phyloP scores from a whole-genome alignment of 192 early-diverging fungal genomes.

The Podila verticillata region DNA sequence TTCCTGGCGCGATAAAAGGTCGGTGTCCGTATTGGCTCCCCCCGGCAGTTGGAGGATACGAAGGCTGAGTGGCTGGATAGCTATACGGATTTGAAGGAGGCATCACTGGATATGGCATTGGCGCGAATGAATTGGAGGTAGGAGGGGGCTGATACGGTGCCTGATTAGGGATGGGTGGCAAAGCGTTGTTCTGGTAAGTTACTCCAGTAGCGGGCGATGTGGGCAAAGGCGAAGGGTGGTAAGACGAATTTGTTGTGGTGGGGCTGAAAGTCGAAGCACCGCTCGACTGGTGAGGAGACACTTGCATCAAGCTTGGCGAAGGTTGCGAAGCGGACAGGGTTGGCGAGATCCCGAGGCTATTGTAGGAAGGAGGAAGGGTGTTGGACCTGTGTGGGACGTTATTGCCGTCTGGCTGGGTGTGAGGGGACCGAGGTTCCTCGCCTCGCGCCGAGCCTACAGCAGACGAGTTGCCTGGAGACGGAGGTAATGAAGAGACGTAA shows the following conservation, averaged over 20 bases:
- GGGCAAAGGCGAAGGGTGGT: no score
- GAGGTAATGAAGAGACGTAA: neutral
- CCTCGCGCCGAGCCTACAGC: slow-evolving; percentile 7
- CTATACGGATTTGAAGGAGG: neutral
- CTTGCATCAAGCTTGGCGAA: slow-evolving; percentile 14
- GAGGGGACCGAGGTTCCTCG: slow-evolving; percentile 25
- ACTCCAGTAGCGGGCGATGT: no score
- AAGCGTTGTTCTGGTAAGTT: no score
- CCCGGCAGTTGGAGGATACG: neutral
- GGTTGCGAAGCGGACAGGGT: slow-evolving; percentile 27
- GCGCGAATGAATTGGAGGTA: neutral
- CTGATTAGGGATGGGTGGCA: no score
- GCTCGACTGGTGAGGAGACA: neutral
- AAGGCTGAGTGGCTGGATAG: slow-evolving; percentile 2
- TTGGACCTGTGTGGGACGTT: neutral
- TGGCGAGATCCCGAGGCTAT: slow-evolving; percentile 31
- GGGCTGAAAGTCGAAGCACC: neutral
- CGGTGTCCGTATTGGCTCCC: slow-evolving; percentile 33
- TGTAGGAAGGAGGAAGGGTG: slow-evolving; percentile 42
- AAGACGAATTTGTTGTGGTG: no score
- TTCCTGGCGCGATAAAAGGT: slow-evolving; percentile 24
- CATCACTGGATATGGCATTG: neutral
- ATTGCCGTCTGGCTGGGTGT: slow-evolving; percentile 1
- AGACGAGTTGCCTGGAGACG: neutral
- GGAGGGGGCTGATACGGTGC: no score